These are phyloP conservation scores for Cystobasidium pallidum DNA, from an alignment of 1,284 basidiomycete genomes.

Conservation along the genomic window DNA sequence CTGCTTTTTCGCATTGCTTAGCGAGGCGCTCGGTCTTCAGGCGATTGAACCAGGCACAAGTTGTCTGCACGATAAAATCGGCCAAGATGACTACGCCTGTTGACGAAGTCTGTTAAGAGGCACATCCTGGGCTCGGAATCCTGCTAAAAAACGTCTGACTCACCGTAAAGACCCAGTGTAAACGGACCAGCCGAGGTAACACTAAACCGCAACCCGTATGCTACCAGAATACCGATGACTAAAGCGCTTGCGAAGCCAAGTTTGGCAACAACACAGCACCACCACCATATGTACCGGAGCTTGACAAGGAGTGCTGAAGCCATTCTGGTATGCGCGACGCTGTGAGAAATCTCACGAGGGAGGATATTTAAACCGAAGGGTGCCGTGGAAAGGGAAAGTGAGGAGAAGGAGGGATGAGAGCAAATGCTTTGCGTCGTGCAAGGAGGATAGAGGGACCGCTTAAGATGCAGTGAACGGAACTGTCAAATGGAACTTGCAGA, in stretches of 20 bases:
- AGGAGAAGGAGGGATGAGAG: background rate
- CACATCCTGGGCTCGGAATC: background rate
- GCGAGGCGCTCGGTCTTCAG: conserved; percentile 16
- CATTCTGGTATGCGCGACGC: too few species aligned
- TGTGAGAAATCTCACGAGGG: background rate
- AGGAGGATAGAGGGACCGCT: background rate
- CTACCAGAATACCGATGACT: conserved; percentile 18
- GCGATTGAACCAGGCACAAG: conserved; percentile 15
- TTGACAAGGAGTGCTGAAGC: background rate
- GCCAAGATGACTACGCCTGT: conserved; percentile 26
- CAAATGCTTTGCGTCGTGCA: too few species aligned
- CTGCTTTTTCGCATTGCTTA: conserved; percentile 22
- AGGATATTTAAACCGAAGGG: background rate
- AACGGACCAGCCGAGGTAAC: conserved; percentile 25
- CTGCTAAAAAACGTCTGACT: background rate
- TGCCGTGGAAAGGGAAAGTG: background rate
- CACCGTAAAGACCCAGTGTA: conserved; percentile 17
- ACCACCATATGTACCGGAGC: conserved; percentile 19
- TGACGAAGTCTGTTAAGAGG: background rate
- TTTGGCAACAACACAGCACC: conserved; percentile 24
- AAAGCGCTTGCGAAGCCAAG: conserved; percentile 13
- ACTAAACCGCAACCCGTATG: conserved; percentile 14
- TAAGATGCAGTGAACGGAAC: background rate
- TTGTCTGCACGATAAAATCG: conserved; percentile 19
- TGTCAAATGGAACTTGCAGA: conserved; percentile 2